phyloP scores from a whole-genome alignment of 768 basidiomycete species.

The Coprinopsis cinerea region DNA sequence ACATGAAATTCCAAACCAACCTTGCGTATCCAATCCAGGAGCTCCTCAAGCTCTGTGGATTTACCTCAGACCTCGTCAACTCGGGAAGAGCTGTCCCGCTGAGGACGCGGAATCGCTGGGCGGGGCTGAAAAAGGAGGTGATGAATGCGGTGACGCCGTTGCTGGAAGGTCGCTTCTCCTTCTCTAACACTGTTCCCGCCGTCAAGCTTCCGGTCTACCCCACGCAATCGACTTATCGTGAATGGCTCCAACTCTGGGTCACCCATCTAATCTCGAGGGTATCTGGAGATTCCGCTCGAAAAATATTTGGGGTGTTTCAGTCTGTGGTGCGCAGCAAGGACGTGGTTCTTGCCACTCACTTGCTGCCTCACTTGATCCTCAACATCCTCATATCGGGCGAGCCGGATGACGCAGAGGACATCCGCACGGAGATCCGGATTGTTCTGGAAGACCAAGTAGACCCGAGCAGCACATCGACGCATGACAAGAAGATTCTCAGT shows the following conservation, averaged over 20 bases:
- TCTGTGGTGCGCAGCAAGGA: constrained; percentile 81
- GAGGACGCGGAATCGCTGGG: constrained; percentile 76
- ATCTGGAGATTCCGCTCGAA: constrained; percentile 49
- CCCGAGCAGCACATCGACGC: constrained; percentile 44
- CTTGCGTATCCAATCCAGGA: constrained; percentile 93
- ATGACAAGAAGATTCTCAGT: constrained; percentile 82
- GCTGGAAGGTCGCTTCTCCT: constrained; percentile 60
- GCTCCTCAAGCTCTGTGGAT: constrained; percentile 79
- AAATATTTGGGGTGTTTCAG: constrained; percentile 74
- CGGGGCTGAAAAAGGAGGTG: constrained; percentile 71
- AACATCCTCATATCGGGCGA: constrained; percentile 76
- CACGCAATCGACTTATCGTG: constrained; percentile 74
- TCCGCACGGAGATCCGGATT: constrained; percentile 69
- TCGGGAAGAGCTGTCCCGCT: constrained; percentile 47
- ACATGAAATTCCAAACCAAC: constrained; percentile 84
- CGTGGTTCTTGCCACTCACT: constrained; percentile 86
- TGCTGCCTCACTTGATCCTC: constrained; percentile 89
- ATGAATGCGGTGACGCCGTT: constrained; percentile 83
- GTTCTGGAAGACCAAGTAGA: constrained; percentile 88
- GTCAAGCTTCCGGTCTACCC: constrained; percentile 75
- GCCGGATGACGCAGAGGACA: constrained; percentile 53
- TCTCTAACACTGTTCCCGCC: constrained; percentile 35
- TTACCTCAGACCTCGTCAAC: constrained; percentile 68
- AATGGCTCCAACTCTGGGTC: constrained; percentile 94
- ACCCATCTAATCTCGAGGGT: constrained; percentile 68